phyloP scores from a whole-genome alignment of 257 asterid genomes.

The Solanum megistacrolobum region DNA sequence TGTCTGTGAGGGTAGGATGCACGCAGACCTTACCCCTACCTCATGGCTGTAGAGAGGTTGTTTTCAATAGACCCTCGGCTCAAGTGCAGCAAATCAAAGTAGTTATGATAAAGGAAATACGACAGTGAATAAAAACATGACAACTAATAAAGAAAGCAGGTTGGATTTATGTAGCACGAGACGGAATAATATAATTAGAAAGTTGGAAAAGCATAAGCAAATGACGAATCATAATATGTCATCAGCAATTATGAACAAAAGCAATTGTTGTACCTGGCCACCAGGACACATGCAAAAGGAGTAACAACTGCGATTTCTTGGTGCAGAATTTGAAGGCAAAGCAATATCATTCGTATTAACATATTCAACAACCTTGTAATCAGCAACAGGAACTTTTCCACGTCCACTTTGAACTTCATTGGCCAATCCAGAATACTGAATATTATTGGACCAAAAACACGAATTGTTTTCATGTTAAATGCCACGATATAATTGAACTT shows the following conservation, averaged over 20 bases:
- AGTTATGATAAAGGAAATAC: not conserved
- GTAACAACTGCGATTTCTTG: slow-evolving; percentile 58
- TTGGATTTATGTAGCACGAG: not conserved
- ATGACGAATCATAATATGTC: not conserved
- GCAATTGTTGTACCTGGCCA: slow-evolving; percentile 58
- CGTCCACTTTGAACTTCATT: slow-evolving; percentile 71
- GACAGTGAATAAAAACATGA: not conserved
- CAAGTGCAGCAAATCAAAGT: not conserved
- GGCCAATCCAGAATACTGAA: slow-evolving; percentile 81
- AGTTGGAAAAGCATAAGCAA: not conserved
- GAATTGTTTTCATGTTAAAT: not conserved
- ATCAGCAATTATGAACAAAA: not conserved
- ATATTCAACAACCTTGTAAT: slow-evolving; percentile 79
- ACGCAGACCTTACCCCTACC: not conserved
- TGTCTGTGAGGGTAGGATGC: not conserved
- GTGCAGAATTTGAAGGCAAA: slow-evolving; percentile 20
- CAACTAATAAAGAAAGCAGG: not conserved
- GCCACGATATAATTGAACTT: not conserved
- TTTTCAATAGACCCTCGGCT: not conserved
- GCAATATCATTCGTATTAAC: slow-evolving; percentile 20
- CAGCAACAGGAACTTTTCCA: slow-evolving; percentile 96
- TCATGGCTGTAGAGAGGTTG: too few relatives aligned
- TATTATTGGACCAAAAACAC: not conserved
- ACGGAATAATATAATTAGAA: not conserved
- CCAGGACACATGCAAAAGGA: slow-evolving; percentile 99